phyloP scores from a whole-genome alignment of 192 early-diverging fungal species.

The Backusella westeae region DNA sequence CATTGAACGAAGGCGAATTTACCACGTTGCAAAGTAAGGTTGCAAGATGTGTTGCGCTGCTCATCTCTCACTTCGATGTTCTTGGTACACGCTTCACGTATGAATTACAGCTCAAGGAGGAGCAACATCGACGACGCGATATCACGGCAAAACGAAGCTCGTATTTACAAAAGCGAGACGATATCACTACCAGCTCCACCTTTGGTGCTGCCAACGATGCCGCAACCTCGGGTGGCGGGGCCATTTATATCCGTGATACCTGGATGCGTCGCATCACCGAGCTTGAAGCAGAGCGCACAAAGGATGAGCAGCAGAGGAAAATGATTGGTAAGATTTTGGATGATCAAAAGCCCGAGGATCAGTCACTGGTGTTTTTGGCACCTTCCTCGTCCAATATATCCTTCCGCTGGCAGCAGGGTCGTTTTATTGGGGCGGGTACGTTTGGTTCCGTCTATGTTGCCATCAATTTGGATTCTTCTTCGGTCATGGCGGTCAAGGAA shows the following conservation, averaged over 20 bases:
- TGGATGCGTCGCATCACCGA: conserved; percentile 48
- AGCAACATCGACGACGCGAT: conserved; percentile 31
- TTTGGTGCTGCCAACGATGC: conserved; percentile 31
- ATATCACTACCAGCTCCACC: conserved; percentile 29
- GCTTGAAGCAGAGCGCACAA: conserved; percentile 53
- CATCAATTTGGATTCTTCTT: conserved; percentile 79
- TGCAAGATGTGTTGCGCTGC: conserved; percentile 71
- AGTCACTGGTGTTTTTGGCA: conserved; percentile 74
- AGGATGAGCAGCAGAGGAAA: conserved; percentile 49
- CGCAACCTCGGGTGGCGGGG: background rate
- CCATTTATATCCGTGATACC: conserved; percentile 42
- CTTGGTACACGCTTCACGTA: conserved; percentile 56
- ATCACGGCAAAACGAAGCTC: conserved; percentile 22
- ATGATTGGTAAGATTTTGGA: conserved; percentile 80
- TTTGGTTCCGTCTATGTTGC: conserved; percentile 87
- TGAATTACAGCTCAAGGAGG: conserved; percentile 33
- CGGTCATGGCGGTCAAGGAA: conserved; percentile 91
- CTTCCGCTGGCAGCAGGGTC: conserved; percentile 82
- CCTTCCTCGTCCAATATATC: conserved; percentile 74
- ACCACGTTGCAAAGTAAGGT: conserved; percentile 67
- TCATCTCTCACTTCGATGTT: conserved; percentile 82
- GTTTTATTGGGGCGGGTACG: conserved; percentile 81
- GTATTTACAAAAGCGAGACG: conserved; percentile 2
- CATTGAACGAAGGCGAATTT: conserved; percentile 71
- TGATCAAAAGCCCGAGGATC: conserved; percentile 71